These are phyloP conservation scores for Aspergillus jensenii DNA, from an alignment of 2,329 filamentous ascomycete species.

Conservation along the genomic window DNA sequence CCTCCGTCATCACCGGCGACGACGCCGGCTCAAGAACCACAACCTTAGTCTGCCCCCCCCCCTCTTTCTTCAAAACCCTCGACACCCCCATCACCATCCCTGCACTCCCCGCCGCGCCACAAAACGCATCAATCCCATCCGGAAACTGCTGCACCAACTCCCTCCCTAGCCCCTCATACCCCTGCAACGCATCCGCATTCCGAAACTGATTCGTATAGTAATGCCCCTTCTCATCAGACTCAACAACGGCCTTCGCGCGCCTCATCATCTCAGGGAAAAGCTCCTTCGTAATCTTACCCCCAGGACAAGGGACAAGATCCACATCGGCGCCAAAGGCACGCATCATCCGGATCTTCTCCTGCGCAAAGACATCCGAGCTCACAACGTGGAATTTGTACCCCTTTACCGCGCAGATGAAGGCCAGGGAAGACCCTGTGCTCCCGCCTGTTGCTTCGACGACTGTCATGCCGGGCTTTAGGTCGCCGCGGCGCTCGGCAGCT, in stretches of 20 bases:
- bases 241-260: not conserved
- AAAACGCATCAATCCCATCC: conserved; percentile 16
- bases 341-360: conserved; percentile 15
- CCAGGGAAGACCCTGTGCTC: conserved; percentile 58
- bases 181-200: conserved; percentile 13
- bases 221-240: not conserved
- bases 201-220: conserved; percentile 15
- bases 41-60: not conserved
- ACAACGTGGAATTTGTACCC: conserved; percentile 14
- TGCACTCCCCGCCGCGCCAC: conserved; percentile 12
- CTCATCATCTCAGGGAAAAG: not conserved
- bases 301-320: conserved; percentile 10
- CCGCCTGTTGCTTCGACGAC: conserved; percentile 91
- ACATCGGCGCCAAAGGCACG: conserved; percentile 12
- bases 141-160: conserved; percentile 16
- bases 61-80: conserved; percentile 4
- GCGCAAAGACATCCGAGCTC: conserved; percentile 13
- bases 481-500: conserved; percentile 77
- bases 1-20: conserved; percentile 11
- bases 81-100: conserved; percentile 17
- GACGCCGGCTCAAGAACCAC: conserved; percentile 16
- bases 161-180: conserved; percentile 9
- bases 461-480: conserved; percentile 88
- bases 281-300: conserved; percentile 12
- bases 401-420: conserved; percentile 16